These are phyloP conservation scores for Fraxinus xanthoxyloides DNA, from an alignment of 305 asterid species.

Conservation along the genomic window DNA sequence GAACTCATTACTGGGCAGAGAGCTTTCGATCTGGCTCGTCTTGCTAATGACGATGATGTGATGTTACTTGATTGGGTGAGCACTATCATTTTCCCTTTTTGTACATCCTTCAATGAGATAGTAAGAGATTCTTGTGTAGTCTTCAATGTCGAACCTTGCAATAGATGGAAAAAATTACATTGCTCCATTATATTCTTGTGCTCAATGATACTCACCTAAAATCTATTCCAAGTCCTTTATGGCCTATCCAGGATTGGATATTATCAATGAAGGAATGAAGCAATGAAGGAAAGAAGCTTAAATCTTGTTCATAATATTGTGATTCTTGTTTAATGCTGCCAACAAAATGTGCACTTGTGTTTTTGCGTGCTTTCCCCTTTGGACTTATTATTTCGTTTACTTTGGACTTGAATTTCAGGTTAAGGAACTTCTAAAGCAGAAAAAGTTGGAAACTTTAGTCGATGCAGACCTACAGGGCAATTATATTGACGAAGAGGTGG, in stretches of 20 bases:
- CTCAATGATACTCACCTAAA: background rate
- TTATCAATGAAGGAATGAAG: background rate
- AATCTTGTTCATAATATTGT: background rate
- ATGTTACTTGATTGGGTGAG: slow-evolving; percentile 79
- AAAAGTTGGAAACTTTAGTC: slow-evolving; percentile 65
- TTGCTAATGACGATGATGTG: slow-evolving; percentile 72
- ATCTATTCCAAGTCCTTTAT: background rate
- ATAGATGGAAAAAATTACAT: background rate
- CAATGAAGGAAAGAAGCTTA: background rate
- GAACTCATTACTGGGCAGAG: slow-evolving; percentile 79
- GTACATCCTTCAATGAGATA: background rate
- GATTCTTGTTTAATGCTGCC: background rate
- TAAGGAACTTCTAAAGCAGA: slow-evolving; percentile 77
- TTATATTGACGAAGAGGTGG: slow-evolving; percentile 68
- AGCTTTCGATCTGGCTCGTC: slow-evolving; percentile 76
- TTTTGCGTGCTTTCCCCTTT: background rate
- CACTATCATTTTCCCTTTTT: background rate
- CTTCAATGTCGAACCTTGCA: background rate
- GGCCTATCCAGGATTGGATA: background rate
- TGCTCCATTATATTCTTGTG: background rate
- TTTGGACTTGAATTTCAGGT: slow-evolving; percentile 43
- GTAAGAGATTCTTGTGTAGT: background rate
- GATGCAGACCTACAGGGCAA: slow-evolving; percentile 79
- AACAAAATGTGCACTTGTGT: background rate
- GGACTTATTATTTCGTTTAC: background rate